Conservation (phyloP, 73 alveolate genomes). For the Paramecium octaurelia region DNA sequence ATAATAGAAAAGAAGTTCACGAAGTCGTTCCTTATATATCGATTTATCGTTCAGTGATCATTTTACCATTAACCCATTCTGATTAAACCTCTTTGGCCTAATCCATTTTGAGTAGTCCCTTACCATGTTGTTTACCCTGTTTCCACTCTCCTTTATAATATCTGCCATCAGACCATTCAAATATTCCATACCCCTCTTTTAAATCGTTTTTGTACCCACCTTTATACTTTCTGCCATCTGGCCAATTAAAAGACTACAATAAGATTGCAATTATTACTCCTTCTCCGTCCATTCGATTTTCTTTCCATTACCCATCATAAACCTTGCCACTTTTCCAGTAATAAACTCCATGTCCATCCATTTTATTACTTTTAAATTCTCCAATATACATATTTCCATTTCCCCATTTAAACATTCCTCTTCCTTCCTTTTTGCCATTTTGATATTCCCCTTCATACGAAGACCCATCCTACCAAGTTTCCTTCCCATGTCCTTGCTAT, state of each 20-base stretch:
- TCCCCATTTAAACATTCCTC: slow-evolving; percentile 60
- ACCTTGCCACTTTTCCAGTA: slow-evolving; percentile 55
- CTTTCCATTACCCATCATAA: slow-evolving; percentile 62
- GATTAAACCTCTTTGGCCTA: neutral
- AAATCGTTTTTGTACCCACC: slow-evolving; percentile 58
- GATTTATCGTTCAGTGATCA: neutral
- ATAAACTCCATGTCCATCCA: slow-evolving; percentile 62
- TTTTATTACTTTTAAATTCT: slow-evolving; percentile 54
- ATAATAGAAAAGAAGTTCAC: neutral
- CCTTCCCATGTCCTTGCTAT: slow-evolving; percentile 53
- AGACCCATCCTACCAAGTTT: slow-evolving; percentile 66
- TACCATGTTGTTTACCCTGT: slow-evolving; percentile 52
- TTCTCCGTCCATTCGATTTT: slow-evolving; percentile 61
- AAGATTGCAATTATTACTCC: neutral
- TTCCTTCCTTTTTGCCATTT: slow-evolving; percentile 60
- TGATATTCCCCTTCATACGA: slow-evolving; percentile 62
- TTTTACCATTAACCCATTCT: slow-evolving; percentile 43
- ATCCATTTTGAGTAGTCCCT: neutral
- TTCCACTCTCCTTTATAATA: slow-evolving; percentile 49
- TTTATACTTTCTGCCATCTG: slow-evolving; percentile 57
- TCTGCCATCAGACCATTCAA: slow-evolving; percentile 50
- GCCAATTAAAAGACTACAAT: slow-evolving; percentile 51
- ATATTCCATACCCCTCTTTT: slow-evolving; percentile 55
- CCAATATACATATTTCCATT: slow-evolving; percentile 64
- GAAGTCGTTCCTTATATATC: neutral